Conservation (phyloP, 192 early-diverging fungal species). For the Borealophlyctis nickersoniae region DNA sequence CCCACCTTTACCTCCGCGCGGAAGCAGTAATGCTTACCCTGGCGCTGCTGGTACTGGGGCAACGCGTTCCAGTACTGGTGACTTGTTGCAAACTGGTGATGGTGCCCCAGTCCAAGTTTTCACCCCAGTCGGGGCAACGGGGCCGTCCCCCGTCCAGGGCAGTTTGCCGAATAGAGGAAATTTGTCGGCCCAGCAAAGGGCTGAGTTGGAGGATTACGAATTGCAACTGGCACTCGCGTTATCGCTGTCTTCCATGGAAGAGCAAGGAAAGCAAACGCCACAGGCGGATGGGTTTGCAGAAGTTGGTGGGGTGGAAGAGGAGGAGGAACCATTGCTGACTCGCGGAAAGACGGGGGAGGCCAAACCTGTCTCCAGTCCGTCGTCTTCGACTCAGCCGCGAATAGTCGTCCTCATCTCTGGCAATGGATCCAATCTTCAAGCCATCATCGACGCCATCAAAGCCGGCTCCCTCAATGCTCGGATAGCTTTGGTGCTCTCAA, state of each 20-base stretch:
- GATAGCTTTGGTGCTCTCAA: conserved; percentile 89
- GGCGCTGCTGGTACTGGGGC: conserved; percentile 1
- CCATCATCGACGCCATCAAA: conserved; percentile 79
- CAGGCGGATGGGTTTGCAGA: no score
- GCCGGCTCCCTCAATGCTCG: conserved; percentile 42
- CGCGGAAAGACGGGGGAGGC: no score
- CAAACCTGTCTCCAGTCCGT: no score
- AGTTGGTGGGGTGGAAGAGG: no score
- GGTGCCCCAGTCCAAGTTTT: conserved; percentile 21
- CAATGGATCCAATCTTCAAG: conserved; percentile 94
- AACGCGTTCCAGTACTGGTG: no score
- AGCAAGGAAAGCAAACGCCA: conserved; percentile 16
- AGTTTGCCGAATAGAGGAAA: conserved; percentile 16
- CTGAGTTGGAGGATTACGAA: conserved; percentile 48
- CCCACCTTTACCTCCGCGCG: conserved; percentile 9
- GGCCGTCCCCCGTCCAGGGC: not conserved
- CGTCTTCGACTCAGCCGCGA: no score
- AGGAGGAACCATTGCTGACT: no score
- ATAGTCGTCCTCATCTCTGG: conserved; percentile 95
- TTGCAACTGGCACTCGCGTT: conserved; percentile 51
- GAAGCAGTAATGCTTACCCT: not conserved
- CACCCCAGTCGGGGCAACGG: conserved; percentile 1
- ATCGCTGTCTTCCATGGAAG: conserved; percentile 36
- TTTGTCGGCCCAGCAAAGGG: conserved; percentile 10
- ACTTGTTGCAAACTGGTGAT: conserved; percentile 4